Evolutionary conservation across 768 basidiomycete genomes (phyloP).

Genomic region (Russula ochroleuca): DNA sequence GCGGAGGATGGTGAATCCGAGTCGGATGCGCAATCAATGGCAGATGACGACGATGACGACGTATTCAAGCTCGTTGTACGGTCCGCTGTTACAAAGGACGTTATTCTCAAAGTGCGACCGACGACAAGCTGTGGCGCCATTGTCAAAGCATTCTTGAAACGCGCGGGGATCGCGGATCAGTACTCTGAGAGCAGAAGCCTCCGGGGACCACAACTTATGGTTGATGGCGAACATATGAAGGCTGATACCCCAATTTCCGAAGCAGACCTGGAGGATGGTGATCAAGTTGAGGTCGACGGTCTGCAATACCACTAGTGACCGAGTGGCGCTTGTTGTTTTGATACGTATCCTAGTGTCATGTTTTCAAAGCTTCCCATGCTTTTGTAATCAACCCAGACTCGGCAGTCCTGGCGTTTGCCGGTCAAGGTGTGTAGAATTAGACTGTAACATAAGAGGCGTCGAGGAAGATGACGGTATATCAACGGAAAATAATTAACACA

Average conservation of each 20-base stretch:
- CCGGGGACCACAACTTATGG: conserved; percentile 46
- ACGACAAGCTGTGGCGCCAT: conserved; percentile 76
- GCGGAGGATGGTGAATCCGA: conserved; percentile 31
- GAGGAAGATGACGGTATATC: not conserved
- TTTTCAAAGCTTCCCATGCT: not conserved
- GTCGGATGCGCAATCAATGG: conserved; percentile 26
- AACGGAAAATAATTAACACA: conserved; percentile 7
- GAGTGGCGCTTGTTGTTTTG: not conserved
- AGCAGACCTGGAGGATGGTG: conserved; percentile 73
- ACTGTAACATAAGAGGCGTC: conserved; percentile 4
- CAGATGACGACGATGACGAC: conserved; percentile 36
- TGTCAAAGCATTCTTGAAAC: conserved; percentile 69
- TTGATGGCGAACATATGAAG: conserved; percentile 73
- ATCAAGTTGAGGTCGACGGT: conserved; percentile 59
- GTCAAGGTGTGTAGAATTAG: conserved; percentile 9
- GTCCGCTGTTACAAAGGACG: conserved; percentile 50
- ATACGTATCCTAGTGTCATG: not conserved
- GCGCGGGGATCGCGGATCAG: conserved; percentile 54
- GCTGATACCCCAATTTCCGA: conserved; percentile 56
- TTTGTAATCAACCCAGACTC: not conserved
- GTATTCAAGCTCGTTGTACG: conserved; percentile 66
- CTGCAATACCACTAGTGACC: conserved; percentile 1
- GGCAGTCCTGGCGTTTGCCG: not conserved
- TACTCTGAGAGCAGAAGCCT: conserved; percentile 41
- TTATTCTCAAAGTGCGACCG: conserved; percentile 64